Evolutionary conservation across 2,329 filamentous ascomycete genomes (phyloP), one percentile per base, ranked within the genome.

Genomic region (Fusarium sp.): DNA sequence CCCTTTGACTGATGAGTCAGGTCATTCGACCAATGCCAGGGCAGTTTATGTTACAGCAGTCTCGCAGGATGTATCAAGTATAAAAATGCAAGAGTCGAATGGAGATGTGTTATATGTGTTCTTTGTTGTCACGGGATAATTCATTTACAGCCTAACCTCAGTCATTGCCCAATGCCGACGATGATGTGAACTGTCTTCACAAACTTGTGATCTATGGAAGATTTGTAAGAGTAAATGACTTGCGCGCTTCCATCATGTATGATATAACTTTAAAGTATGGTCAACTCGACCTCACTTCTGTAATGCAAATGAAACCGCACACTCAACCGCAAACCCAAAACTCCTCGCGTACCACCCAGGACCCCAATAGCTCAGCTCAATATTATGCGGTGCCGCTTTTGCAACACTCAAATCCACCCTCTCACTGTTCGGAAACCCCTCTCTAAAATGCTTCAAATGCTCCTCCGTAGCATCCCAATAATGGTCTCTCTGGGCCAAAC

Each of bases 251-350:
- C 20, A 13, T 41, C 35, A 5, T n/a, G 10, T 28, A n/a, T n/a
- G 12, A 11, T 13, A 28, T n/a, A 17, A 28, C 20, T 22, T 7
- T 3, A 24, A 53, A 17, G 20, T 11, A 38, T 22, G 12, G 26
- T 13, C 14, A 28, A n/a, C 14, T 39, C 14, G 10, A 11, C 17
- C 32, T 63, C 32, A 48, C 28, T 36, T 35, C n/a, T 48, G 28
- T 13, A n/a, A 38, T 18, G 47, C 47, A 24, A 63, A 7, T 18
- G 73, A 75, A 18, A 50, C 56, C 17, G 75, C 74, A 38, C 72
- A 76, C 24, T 77, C 74, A 12, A 72, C 20, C 1, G 74, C 75
- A 53, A 77, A 77, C 1, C 74, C 75, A 36, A 77, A 77, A 35
- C 67, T 56, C 8, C 75, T 62, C 6, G 72, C 72, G 35, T 77